Evolutionary conservation across 1,284 basidiomycete species (phyloP), one percentile per base, ranked within the genome.

Genomic region (Apiotrichum akiyoshidainum): DNA sequence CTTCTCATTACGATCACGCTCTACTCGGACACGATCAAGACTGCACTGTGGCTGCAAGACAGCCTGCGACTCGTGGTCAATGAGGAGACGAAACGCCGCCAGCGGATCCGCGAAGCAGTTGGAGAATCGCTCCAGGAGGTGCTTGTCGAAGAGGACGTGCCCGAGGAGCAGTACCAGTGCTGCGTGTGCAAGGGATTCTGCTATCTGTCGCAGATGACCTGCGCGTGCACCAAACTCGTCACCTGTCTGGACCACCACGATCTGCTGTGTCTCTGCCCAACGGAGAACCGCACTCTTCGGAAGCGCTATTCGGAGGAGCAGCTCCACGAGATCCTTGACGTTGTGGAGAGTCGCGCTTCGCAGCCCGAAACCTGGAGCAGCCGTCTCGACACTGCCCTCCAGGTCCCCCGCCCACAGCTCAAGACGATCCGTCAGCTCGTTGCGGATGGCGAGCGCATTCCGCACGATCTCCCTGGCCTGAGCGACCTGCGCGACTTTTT

Each of bases 121-220:
- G 72, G 79, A 1, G 83, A 83, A 31, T 31, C 26, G 16, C 77
- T 92, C 46, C 77, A 78, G 26, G 91, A 96, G 75, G 79, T 82
- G 21, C 79, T 92, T 21, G 87, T 90, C 66, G 86, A 88, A 63
- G 83, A 85, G 66, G 94, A 97, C 74, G 84, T 86, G 11, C 81
- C 87, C 7, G 96, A 98, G 76, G 90, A 92, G 60, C 90, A 97
- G 74, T 95, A 95, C 76, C 93, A 97, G 77, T 99, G 96, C 83
- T 80, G 83, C 54, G 81, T 90, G 68, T 99, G 96, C 87, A 95
- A 96, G 75, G 84, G 84, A 13, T 96, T 97, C 79, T 94, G 90
- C 79, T 99, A 97, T 78, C 86, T 99, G 26, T 92, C 93, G 5
- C 94, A 97, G 73, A 81, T 97, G 70, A 88, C 84, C 48, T 92